Evolutionary conservation across 345 rosid genomes (phyloP).

Genomic region (Erodium maritimum): DNA sequence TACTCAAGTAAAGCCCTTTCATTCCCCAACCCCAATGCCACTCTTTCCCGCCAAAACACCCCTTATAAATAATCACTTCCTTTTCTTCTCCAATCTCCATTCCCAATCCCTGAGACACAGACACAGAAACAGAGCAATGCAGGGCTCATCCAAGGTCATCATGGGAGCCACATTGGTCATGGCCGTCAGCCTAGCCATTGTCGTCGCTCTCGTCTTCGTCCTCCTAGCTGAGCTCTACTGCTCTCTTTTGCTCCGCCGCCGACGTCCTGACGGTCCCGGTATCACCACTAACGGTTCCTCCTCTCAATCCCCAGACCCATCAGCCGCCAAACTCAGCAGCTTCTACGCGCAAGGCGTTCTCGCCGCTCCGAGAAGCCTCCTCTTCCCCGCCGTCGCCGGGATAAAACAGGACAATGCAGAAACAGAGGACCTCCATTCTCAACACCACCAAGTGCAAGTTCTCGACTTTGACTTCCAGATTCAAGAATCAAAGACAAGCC

Average conservation of each 20-base stretch:
- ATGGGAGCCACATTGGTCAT: constrained; percentile 78
- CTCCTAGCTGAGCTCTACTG: constrained; percentile 81
- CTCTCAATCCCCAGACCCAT: constrained; percentile 7
- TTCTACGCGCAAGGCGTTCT: constrained; percentile 57
- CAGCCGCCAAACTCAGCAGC: constrained; percentile 25
- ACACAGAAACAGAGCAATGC: constrained; percentile 29
- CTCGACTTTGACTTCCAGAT: constrained; percentile 17
- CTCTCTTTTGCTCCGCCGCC: constrained; percentile 52
- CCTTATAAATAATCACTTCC: neutral
- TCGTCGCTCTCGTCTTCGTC: constrained; percentile 55
- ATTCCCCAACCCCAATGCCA: no score
- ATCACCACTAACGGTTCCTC: constrained; percentile 7
- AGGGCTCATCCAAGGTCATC: constrained; percentile 63
- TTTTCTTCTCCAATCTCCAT: neutral
- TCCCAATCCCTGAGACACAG: neutral
- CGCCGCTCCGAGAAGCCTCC: constrained; percentile 46
- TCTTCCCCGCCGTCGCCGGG: constrained; percentile 35
- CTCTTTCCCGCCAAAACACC: neutral
- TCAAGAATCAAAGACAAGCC: constrained; percentile 19
- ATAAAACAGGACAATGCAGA: constrained; percentile 14
- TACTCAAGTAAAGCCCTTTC: no score
- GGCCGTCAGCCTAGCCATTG: constrained; percentile 69
- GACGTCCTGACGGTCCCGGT: constrained; percentile 18
- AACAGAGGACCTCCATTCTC: constrained; percentile 3
- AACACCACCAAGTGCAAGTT: constrained; percentile 12